These are phyloP conservation scores for Malassezia brasiliensis DNA, from an alignment of 1,284 basidiomycete species.

Conservation along the genomic window DNA sequence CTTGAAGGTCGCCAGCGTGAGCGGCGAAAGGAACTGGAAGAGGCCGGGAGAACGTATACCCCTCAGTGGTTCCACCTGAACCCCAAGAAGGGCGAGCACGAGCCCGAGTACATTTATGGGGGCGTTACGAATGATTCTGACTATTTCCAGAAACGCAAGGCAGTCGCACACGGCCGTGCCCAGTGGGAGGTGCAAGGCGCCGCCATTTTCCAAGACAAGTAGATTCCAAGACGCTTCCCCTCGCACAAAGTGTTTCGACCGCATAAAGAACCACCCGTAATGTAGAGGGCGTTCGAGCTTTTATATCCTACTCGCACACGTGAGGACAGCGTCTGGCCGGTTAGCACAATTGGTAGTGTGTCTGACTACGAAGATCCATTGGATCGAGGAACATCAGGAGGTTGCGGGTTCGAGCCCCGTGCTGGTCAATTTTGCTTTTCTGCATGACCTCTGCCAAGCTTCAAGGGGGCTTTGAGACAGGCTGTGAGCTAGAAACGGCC, in stretches of 20 bases:
- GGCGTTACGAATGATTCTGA: slow-evolving; percentile 23
- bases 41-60: slow-evolving; percentile 15
- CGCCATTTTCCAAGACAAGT: not conserved
- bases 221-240: not conserved
- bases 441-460: too few relatives aligned
- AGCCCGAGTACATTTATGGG: slow-evolving; percentile 36
- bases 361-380: slow-evolving; percentile 19
- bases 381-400: slow-evolving; percentile 15
- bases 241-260: too few relatives aligned
- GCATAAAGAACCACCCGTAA: too few relatives aligned
- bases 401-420: slow-evolving; percentile 26
- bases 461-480: too few relatives aligned
- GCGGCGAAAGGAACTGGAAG: slow-evolving; percentile 50
- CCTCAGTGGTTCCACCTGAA: slow-evolving; percentile 35
- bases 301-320: too few relatives aligned
- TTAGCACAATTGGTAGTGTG: slow-evolving; percentile 24
- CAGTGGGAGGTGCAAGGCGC: slow-evolving; percentile 3
- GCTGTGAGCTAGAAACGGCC: not conserved
- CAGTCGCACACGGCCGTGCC: not conserved
- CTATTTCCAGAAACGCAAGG: slow-evolving; percentile 21
- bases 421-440: slow-evolving; percentile 20
- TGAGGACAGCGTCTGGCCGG: slow-evolving; percentile 6
- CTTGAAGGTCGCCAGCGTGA: slow-evolving; percentile 58
- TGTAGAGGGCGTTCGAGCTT: too few relatives aligned
- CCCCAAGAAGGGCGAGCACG: slow-evolving; percentile 14